Conservation (phyloP, 805 yeast species). For the Saccharomycopsis capsularis region DNA sequence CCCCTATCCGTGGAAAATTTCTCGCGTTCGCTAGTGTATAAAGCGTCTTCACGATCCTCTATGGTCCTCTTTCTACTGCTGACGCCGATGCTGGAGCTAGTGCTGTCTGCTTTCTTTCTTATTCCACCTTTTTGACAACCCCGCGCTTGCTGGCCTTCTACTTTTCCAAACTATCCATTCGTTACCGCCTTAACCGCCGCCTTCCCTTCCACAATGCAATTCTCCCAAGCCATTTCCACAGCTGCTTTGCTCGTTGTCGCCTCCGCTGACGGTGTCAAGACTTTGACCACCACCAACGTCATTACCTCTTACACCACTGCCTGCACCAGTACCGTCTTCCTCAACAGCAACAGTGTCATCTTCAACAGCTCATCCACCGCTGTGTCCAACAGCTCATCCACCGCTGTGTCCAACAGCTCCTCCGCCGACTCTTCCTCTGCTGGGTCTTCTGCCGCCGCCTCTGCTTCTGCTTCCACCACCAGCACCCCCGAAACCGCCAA, state of each 20-base stretch:
- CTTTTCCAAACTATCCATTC: too few relatives aligned
- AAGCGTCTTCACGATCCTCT: too few relatives aligned
- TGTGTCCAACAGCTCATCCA: constrained; percentile 1
- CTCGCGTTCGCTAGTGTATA: too few relatives aligned
- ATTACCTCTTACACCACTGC: constrained; percentile 17
- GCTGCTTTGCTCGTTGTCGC: constrained; percentile 6
- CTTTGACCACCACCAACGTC: constrained; percentile 14
- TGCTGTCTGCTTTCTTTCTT: too few relatives aligned
- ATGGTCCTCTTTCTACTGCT: too few relatives aligned
- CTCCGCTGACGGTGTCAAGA: constrained; percentile 11
- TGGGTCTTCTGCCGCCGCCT: constrained; percentile 1
- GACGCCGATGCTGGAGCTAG: too few relatives aligned
- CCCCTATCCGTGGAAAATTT: too few relatives aligned
- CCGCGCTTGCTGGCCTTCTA: too few relatives aligned
- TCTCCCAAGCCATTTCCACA: constrained; percentile 1
- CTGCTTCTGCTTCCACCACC: constrained; percentile 3
- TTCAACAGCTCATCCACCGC: background rate
- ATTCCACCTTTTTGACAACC: too few relatives aligned
- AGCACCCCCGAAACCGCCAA: constrained; percentile 13
- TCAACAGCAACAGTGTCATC: constrained; percentile 3
- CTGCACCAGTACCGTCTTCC: constrained; percentile 11
- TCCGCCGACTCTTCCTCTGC: constrained; percentile 4
- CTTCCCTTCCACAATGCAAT: constrained; percentile 17
- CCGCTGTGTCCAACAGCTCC: constrained; percentile 4
- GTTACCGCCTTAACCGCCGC: too few relatives aligned